These are phyloP conservation scores for Aspergillus conjunctus DNA, from an alignment of 495 filamentous ascomycete genomes.

Conservation along the genomic window DNA sequence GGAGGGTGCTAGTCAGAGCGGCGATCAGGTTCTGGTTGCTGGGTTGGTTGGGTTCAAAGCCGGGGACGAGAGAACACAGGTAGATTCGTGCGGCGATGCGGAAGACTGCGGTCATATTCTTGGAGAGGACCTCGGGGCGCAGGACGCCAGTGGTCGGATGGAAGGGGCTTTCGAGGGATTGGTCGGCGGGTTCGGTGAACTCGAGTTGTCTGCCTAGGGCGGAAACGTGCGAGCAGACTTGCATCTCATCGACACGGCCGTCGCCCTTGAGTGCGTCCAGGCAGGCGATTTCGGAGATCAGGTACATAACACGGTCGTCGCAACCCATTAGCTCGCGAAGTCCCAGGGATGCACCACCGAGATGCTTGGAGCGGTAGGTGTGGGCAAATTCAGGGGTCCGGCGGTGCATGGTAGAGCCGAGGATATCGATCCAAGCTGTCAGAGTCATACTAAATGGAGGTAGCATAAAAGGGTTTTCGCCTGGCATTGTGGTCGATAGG, in stretches of 20 bases:
- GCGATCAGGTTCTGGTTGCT: slow-evolving; percentile 74
- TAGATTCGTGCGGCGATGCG: slow-evolving; percentile 92
- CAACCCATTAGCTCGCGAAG: slow-evolving; percentile 96
- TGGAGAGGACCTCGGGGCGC: slow-evolving; percentile 75
- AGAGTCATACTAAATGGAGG: slow-evolving; percentile 94
- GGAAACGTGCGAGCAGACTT: slow-evolving; percentile 81
- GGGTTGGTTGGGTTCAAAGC: slow-evolving; percentile 69
- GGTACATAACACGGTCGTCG: slow-evolving; percentile 95
- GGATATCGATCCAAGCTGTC: slow-evolving; percentile 94
- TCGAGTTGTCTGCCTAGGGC: slow-evolving; percentile 80
- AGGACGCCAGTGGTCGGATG: slow-evolving; percentile 67
- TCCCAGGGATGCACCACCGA: slow-evolving; percentile 69
- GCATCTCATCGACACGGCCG: slow-evolving; percentile 74
- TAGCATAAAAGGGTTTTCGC: slow-evolving; percentile 55
- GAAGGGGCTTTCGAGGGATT: slow-evolving; percentile 55
- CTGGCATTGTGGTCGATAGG: slow-evolving; percentile 66
- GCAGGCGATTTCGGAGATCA: slow-evolving; percentile 96
- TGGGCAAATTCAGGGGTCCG: slow-evolving; percentile 84
- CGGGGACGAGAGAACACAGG: slow-evolving; percentile 89
- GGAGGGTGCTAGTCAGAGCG: slow-evolving; percentile 68
- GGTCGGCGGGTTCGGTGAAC: slow-evolving; percentile 65
- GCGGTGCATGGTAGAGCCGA: slow-evolving; percentile 90
- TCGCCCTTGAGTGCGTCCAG: slow-evolving; percentile 84
- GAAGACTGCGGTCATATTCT: slow-evolving; percentile 87
- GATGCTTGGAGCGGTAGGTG: slow-evolving; percentile 87